Conservation (phyloP, 352 stramenopile species). For the Globisporangium acanthophoron region DNA sequence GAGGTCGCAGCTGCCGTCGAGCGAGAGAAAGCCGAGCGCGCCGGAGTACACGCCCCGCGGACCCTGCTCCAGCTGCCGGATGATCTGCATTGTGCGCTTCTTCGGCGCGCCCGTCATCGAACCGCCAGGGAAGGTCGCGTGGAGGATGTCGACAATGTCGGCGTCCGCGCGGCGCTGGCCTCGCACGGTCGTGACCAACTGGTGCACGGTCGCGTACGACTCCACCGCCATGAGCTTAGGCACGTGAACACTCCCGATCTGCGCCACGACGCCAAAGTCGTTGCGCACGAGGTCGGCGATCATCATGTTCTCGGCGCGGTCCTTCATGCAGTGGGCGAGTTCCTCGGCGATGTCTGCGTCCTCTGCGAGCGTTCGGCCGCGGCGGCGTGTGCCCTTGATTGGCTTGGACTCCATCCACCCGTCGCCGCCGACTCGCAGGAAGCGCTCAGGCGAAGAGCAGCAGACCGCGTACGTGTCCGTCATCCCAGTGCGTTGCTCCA, state of each 20-base stretch:
- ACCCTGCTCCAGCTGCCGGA: slow-evolving; percentile 87
- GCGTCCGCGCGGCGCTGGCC: slow-evolving; percentile 46
- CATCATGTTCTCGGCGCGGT: slow-evolving; percentile 97
- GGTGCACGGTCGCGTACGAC: slow-evolving; percentile 96
- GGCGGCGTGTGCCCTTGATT: slow-evolving; percentile 93
- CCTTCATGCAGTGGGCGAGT: slow-evolving; percentile 87
- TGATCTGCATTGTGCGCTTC: slow-evolving; percentile 94
- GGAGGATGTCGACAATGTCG: slow-evolving; percentile 88
- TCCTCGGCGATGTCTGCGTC: slow-evolving; percentile 63
- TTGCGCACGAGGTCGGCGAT: slow-evolving; percentile 96
- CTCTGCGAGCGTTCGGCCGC: slow-evolving; percentile 33
- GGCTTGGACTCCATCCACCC: slow-evolving; percentile 94
- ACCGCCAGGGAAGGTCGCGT: slow-evolving; percentile 94
- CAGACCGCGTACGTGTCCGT: slow-evolving; percentile 86
- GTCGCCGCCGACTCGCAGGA: slow-evolving; percentile 70
- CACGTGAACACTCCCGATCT: slow-evolving; percentile 90
- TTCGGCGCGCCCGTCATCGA: slow-evolving; percentile 98
- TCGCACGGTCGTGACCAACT: slow-evolving; percentile 95
- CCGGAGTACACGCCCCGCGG: slow-evolving; percentile 95
- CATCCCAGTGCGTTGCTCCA: slow-evolving; percentile 2
- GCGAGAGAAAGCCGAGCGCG: slow-evolving; percentile 92
- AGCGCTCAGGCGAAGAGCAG: slow-evolving; percentile 95
- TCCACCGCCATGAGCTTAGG: slow-evolving; percentile 93
- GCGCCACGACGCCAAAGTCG: slow-evolving; percentile 92
- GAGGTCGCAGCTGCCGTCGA: slow-evolving; percentile 94